A percentile compares a stretch with the other conserved stretches of the same genome.
Evolutionary conservation across 2,329 filamentous ascomycete species (phyloP).

Genomic region (Aureobasidium sp.): DNA sequence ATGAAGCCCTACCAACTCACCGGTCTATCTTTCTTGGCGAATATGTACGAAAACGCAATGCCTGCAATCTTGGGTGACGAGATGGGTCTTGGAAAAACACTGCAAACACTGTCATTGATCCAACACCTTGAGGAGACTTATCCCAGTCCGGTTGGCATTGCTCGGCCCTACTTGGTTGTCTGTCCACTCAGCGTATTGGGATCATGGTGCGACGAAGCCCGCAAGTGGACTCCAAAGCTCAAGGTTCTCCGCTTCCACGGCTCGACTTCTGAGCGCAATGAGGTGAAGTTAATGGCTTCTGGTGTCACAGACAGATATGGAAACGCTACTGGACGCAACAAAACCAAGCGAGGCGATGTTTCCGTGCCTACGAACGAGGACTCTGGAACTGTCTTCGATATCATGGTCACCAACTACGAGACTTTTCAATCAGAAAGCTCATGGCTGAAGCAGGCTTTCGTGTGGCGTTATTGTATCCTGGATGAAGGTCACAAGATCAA

Average conservation of each 20-base stretch:
- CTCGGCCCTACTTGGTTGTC: slow-evolving; percentile 40
- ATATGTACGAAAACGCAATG: slow-evolving; percentile 40
- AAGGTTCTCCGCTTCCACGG: slow-evolving; percentile 45
- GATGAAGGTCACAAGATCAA: slow-evolving; percentile 50
- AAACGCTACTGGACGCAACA: slow-evolving; percentile 31
- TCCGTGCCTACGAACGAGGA: slow-evolving; percentile 23
- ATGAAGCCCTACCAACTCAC: slow-evolving; percentile 48
- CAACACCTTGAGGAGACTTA: slow-evolving; percentile 41
- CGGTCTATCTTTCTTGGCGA: slow-evolving; percentile 44
- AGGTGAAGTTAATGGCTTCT: slow-evolving; percentile 41
- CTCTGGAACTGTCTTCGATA: slow-evolving; percentile 29
- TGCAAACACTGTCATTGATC: slow-evolving; percentile 45
- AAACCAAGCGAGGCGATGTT: slow-evolving; percentile 20
- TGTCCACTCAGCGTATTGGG: slow-evolving; percentile 46
- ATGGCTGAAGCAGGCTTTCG: slow-evolving; percentile 46
- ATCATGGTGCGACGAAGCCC: slow-evolving; percentile 43
- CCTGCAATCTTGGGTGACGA: slow-evolving; percentile 44
- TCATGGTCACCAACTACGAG: slow-evolving; percentile 47
- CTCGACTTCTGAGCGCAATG: slow-evolving; percentile 34
- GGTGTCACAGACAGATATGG: slow-evolving; percentile 42
- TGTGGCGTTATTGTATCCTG: slow-evolving; percentile 47
- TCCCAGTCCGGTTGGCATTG: slow-evolving; percentile 31
- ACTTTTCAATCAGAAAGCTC: slow-evolving; percentile 38
- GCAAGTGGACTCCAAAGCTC: slow-evolving; percentile 43
- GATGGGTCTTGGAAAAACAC: slow-evolving; percentile 46